Evolutionary conservation across 2,329 filamentous ascomycete genomes (phyloP).

Genomic region (Colletotrichum sp.): DNA sequence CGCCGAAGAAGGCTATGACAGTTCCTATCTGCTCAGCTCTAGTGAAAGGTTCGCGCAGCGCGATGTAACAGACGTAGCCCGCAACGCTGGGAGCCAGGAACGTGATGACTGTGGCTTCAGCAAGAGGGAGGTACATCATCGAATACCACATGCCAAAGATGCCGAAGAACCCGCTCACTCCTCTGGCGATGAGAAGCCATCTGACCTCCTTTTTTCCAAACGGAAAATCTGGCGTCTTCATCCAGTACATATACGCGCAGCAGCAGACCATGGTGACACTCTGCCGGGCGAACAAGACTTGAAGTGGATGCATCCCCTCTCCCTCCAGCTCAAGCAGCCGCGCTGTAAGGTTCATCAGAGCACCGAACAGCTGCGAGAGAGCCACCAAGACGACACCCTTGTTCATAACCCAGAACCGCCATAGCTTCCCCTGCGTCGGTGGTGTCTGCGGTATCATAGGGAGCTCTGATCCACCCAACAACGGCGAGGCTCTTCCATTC

Average conservation of each 20-base stretch:
- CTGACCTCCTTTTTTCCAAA: slow-evolving; percentile 72
- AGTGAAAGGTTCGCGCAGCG: slow-evolving; percentile 79
- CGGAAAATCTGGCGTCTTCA: slow-evolving; percentile 70
- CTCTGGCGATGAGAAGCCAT: slow-evolving; percentile 70
- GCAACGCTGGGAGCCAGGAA: slow-evolving; percentile 83
- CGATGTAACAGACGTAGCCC: slow-evolving; percentile 79
- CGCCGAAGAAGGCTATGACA: slow-evolving; percentile 76
- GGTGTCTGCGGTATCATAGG: slow-evolving; percentile 11
- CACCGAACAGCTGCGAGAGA: slow-evolving; percentile 79
- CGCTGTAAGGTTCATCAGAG: slow-evolving; percentile 84
- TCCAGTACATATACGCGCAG: slow-evolving; percentile 76
- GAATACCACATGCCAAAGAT: slow-evolving; percentile 77
- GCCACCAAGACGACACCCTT: slow-evolving; percentile 77
- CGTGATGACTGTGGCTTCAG: slow-evolving; percentile 88
- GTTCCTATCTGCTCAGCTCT: slow-evolving; percentile 78
- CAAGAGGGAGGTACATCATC: slow-evolving; percentile 78
- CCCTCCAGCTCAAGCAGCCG: slow-evolving; percentile 76
- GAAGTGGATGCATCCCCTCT: slow-evolving; percentile 79
- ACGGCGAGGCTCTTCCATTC: slow-evolving; percentile 29
- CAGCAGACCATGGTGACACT: slow-evolving; percentile 72
- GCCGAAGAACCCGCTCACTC: slow-evolving; percentile 75
- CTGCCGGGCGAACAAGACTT: slow-evolving; percentile 85
- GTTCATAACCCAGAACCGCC: slow-evolving; percentile 65
- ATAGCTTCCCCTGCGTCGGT: slow-evolving; percentile 16
- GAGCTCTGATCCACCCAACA: slow-evolving; percentile 20